Conservation (phyloP, 2,329 filamentous ascomycete genomes). For the Annulohypoxylon truncatum region DNA sequence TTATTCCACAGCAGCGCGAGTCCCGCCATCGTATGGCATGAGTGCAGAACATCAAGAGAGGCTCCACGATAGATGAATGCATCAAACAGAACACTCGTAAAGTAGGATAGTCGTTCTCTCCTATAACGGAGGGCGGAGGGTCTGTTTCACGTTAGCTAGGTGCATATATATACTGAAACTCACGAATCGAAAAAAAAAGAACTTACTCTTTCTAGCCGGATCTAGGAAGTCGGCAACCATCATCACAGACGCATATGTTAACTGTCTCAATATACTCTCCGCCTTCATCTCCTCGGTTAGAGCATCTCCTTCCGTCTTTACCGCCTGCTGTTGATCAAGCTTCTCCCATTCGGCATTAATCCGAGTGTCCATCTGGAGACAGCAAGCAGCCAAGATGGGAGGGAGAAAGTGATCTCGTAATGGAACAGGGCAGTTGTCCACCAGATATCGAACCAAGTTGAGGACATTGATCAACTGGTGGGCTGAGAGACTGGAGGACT, state of each 20-base stretch:
- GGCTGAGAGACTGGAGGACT: conserved; percentile 84
- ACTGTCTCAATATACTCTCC: conserved; percentile 91
- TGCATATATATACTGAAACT: neutral
- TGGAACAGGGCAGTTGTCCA: conserved; percentile 89
- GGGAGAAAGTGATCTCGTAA: conserved; percentile 84
- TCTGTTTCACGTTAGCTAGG: conserved; percentile 28
- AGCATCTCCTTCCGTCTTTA: conserved; percentile 77
- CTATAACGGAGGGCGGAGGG: conserved; percentile 16
- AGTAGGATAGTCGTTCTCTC: conserved; percentile 60
- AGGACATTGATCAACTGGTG: conserved; percentile 96
- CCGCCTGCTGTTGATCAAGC: conserved; percentile 71
- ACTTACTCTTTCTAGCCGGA: conserved; percentile 73
- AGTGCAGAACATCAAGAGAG: conserved; percentile 89
- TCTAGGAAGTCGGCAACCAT: conserved; percentile 92
- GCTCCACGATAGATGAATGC: conserved; percentile 82
- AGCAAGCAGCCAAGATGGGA: conserved; percentile 82
- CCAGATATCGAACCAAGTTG: conserved; percentile 86
- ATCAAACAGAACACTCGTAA: conserved; percentile 87
- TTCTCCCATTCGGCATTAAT: conserved; percentile 88
- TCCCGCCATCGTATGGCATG: conserved; percentile 92
- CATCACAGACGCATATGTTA: conserved; percentile 91
- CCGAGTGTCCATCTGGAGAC: conserved; percentile 87
- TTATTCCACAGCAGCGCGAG: conserved; percentile 85
- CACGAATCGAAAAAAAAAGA: conserved; percentile 39
- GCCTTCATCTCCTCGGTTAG: conserved; percentile 97